Evolutionary conservation across 2,329 filamentous ascomycete species (phyloP).

Genomic region (Phoma sp.): DNA sequence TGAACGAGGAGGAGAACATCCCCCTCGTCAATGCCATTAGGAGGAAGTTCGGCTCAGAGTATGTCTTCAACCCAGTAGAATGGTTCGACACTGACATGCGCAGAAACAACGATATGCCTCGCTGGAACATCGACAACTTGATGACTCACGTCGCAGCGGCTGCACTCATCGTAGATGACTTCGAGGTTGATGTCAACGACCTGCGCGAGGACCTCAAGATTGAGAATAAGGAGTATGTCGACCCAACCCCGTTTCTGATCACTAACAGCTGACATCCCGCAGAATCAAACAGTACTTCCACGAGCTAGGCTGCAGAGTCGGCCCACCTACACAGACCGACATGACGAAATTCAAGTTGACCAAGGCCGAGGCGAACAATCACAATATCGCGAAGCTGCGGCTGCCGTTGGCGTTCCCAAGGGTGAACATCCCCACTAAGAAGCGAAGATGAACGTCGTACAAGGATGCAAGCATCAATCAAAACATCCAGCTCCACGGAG

Average conservation of each 20-base stretch:
- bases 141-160: slow-evolving; percentile 76
- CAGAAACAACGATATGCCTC: slow-evolving; percentile 63
- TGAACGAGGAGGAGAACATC: slow-evolving; percentile 49
- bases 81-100: slow-evolving; percentile 16
- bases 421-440: slow-evolving; percentile 35
- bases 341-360: slow-evolving; percentile 62
- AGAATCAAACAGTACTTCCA: slow-evolving; percentile 71
- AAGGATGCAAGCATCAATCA: slow-evolving; percentile 3
- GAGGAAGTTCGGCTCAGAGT: slow-evolving; percentile 65
- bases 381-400: slow-evolving; percentile 72
- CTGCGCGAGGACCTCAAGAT: slow-evolving; percentile 74
- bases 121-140: slow-evolving; percentile 74
- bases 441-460: slow-evolving; percentile 21
- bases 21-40: slow-evolving; percentile 49
- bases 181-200: slow-evolving; percentile 72
- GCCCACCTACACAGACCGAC: slow-evolving; percentile 55
- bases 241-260: too few relatives aligned
- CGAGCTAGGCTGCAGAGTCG: slow-evolving; percentile 75
- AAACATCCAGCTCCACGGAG: slow-evolving; percentile 7
- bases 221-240: slow-evolving; percentile 67
- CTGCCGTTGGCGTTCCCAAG: slow-evolving; percentile 86
- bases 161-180: slow-evolving; percentile 74
- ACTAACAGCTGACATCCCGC: slow-evolving; percentile 17
- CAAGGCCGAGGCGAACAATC: slow-evolving; percentile 66
- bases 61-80: slow-evolving; percentile 9